Percentiles rank a stretch among this genome's conserved stretches.
Evolutionary conservation across 345 rosid species (phyloP).

Genomic region (Punica granatum): DNA sequence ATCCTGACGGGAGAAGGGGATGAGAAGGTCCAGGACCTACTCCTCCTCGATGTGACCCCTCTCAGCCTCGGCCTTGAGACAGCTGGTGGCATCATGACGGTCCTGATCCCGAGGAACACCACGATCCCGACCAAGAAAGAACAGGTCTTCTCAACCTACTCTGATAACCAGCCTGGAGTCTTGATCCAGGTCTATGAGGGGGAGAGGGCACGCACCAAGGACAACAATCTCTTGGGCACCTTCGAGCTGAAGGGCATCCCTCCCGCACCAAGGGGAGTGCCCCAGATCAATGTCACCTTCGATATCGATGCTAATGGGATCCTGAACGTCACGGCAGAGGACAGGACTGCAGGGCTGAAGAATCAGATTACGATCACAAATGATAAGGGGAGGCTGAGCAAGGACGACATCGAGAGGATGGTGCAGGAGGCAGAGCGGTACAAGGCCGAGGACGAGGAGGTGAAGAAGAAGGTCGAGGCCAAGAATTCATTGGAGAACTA

Average conservation of each 20-base stretch:
- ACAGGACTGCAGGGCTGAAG: conserved; percentile 25
- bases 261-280: conserved; percentile 27
- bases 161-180: conserved; percentile 24
- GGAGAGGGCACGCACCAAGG: conserved; percentile 25
- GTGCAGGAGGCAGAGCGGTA: conserved; percentile 30
- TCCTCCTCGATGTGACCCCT: conserved; percentile 25
- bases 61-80: conserved; percentile 31
- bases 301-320: conserved; percentile 27
- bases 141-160: conserved; percentile 29
- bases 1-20: conserved; percentile 20
- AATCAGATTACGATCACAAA: conserved; percentile 29
- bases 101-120: conserved; percentile 25
- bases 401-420: conserved; percentile 29
- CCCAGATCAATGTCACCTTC: conserved; percentile 23
- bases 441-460: conserved; percentile 27
- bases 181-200: conserved; percentile 32
- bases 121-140: conserved; percentile 28
- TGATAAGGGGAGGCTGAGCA: conserved; percentile 28
- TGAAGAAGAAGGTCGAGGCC: conserved; percentile 27
- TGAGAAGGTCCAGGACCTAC: conserved; percentile 28
- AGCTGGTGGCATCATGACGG: conserved; percentile 26
- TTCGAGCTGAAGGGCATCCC: conserved; percentile 28
- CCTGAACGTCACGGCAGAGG: conserved; percentile 22
- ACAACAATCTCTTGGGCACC: conserved; percentile 24
- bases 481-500: conserved; percentile 27